Evolutionary conservation across 2,329 filamentous ascomycete genomes (phyloP).

Genomic region (Fusarium ramigenum): DNA sequence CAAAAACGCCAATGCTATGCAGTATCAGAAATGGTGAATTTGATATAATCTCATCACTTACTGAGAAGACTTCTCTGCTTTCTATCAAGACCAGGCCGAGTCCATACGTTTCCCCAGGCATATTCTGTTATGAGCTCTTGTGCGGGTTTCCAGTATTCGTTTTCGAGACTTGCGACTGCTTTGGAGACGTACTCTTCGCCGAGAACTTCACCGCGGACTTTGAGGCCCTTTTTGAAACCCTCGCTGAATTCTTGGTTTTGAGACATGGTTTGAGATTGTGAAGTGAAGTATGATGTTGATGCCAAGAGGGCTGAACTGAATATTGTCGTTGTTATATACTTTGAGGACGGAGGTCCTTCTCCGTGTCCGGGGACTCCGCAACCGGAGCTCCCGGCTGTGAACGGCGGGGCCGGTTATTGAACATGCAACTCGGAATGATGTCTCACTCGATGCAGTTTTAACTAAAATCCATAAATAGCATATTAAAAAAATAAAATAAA

Average conservation of each 20-base stretch:
- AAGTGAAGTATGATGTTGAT: too few relatives aligned
- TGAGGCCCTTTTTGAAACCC: constrained; percentile 14
- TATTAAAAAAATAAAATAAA: neutral
- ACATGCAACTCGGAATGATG: neutral
- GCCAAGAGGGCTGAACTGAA: fast-evolving
- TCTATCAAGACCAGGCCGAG: constrained; percentile 24
- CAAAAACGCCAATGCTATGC: constrained; percentile 24
- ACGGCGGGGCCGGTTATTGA: neutral
- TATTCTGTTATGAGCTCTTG: constrained; percentile 33
- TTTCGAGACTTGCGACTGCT: constrained; percentile 13
- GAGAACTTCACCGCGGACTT: constrained; percentile 20
- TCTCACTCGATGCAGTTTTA: neutral
- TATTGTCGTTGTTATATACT: neutral
- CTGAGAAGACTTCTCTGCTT: constrained; percentile 34
- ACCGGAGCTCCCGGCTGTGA: neutral
- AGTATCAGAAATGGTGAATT: neutral
- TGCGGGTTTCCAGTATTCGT: constrained; percentile 32
- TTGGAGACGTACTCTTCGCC: constrained; percentile 34
- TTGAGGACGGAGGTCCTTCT: neutral
- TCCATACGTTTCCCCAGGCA: constrained; percentile 28
- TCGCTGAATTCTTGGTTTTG: constrained; percentile 7
- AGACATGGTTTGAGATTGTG: neutral
- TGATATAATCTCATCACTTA: neutral
- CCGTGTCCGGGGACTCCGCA: constrained; percentile 6
- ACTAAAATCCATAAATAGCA: neutral